phyloP scores from a whole-genome alignment of 345 rosid genomes.

The Draba incana region DNA sequence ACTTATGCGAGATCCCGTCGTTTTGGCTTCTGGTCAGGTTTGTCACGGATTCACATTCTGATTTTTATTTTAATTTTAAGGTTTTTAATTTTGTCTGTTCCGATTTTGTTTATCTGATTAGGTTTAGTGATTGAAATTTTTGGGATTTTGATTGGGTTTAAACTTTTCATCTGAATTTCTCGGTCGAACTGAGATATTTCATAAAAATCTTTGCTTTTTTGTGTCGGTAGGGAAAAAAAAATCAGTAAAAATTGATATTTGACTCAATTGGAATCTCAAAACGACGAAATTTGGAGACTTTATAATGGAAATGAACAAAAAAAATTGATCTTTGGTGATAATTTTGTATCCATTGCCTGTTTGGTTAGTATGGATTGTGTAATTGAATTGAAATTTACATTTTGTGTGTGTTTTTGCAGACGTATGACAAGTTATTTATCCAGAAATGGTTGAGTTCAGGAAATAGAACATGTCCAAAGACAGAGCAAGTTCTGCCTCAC shows the following conservation, averaged over 20 bases:
- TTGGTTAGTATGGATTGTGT: background rate
- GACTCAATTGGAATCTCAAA: background rate
- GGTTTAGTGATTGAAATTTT: background rate
- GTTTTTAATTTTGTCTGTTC: background rate
- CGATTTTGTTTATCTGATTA: background rate
- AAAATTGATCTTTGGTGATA: background rate
- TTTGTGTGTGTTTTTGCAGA: constrained; percentile 54
- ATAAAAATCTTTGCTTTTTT: background rate
- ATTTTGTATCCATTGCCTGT: constrained; percentile 6
- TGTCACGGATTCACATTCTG: constrained; percentile 19
- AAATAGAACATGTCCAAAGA: constrained; percentile 81
- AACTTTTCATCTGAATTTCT: constrained; percentile 7
- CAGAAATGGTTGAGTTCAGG: constrained; percentile 86
- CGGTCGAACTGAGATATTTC: background rate
- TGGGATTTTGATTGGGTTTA: constrained; percentile 25
- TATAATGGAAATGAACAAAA: background rate
- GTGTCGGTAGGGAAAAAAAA: background rate
- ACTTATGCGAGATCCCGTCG: constrained; percentile 91
- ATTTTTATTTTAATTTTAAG: background rate
- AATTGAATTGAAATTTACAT: background rate
- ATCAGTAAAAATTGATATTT: background rate
- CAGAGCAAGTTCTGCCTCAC: constrained; percentile 84
- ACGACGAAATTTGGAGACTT: background rate
- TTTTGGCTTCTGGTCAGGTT: constrained; percentile 91
- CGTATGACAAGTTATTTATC: constrained; percentile 78